Evolutionary conservation across 768 basidiomycete species (phyloP), one percentile per base, ranked within the genome.

Genomic region (Collybiopsis luxurians): DNA sequence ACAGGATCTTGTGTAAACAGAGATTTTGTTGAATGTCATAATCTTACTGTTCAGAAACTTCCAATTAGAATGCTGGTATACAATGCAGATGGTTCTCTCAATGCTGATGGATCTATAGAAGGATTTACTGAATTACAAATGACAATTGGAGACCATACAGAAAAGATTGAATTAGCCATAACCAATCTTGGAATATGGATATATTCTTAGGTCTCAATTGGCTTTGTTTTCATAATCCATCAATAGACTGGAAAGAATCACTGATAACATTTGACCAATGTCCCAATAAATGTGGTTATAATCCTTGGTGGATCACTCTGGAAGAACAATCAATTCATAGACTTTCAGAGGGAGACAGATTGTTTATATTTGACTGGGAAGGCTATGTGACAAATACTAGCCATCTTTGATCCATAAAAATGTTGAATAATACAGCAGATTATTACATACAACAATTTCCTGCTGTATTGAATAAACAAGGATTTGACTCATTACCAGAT

Each of bases 171-270:
- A 0, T 24, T 59, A 1, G 52, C 40, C 2, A 31, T 61, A 0
- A 48, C 51, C 0, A 13, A 61, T 24, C 24, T 53, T 2, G 43
- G 57, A 3, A 56, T 3, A 36, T 21, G 9, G 56, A 58, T 2
- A 21, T 60, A 1, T 62, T 62, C 19, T n/a, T 62, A 0, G 61
- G 59, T 0, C 28, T 59, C 13, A 55, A 62, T 4, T 56, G 45
- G 54, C 45, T 52, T 2, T 23, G 45, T 13, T 43, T 49, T 0
- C 54, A 56, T n/a, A 56, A 56, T n/a, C n/a, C n/a, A n/a, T n/a
- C n/a, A n/a, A n/a, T n/a, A n/a, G n/a, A 55, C 31, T 55, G 53
- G 24, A 23, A 15, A 1, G 28, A 36, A 4, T 43, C 43, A 2
- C 4, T 12, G 2, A 12, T 56, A 2, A 47, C 30, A 19, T 56